Base-by-base conservation (phyloP, 2,329 filamentous ascomycete species). In the Fonsecaea pugnacius region DNA sequence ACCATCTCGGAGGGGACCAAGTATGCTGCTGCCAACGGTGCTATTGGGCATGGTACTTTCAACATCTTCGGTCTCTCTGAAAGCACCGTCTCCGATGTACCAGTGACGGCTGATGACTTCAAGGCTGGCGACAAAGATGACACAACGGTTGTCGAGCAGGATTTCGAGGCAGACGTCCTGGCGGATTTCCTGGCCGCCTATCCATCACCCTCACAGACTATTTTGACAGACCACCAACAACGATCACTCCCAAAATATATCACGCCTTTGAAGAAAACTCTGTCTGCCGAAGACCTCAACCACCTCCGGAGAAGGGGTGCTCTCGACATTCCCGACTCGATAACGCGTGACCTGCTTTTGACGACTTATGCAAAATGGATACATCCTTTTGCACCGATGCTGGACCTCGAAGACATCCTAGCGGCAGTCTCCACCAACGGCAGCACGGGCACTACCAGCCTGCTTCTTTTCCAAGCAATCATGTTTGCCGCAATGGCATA, bases 401-500 rank as follows among this genome's bases (percentile, higher is more conserved):
- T 97, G 66, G 92, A 88, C 63, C 71, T 88, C 56, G 82, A 86
- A 67, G 85, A 87, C 27, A 85, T 88, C 64, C 73, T 88, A 10
- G 75, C 76, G 60, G 76, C 76, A 6, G 91, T 80, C 72, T 88
- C 72, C 77, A 86, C 75, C 78, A 86, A 74, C 84, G 89, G 94
- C 74, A 90, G 90, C 14, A 82, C 84, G 50, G 83, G 85, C 69
- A 88, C 89, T 10, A 84, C 92, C 72, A 96, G 93, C 78, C 80
- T 98, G 71, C 85, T 97, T 63, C 80, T 97, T 2, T 97, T 96
- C 77, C 94, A 97, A 74, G 91, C 93, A 8, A 89, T 96, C 72
- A 96, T 97, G 91, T 97, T 97, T 75, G 89, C 91, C 1, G 92
- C 91, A 1, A 90, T 91, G 1, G 91, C 93, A 0, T 96, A 94